phyloP scores from a whole-genome alignment of 352 stramenopile genomes.

The Pythium rishiriense region DNA sequence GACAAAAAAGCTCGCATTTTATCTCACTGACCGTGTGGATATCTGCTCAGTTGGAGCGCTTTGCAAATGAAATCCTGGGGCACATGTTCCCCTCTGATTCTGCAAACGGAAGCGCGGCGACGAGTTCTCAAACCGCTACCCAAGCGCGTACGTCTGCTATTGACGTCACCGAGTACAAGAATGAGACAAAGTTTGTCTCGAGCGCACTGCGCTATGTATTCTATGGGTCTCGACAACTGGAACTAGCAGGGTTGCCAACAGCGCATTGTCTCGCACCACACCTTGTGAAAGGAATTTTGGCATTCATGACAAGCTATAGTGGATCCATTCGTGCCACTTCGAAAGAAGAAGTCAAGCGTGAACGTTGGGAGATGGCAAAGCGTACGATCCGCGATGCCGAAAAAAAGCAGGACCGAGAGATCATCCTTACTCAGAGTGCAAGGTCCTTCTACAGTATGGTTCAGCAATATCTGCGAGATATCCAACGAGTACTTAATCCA shows the following conservation, averaged over 20 bases:
- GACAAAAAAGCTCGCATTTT: conserved; percentile 74
- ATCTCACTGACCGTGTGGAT: conserved; percentile 83
- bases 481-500: conserved; percentile 76
- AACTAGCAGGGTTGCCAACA: conserved; percentile 73
- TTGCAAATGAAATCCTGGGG: conserved; percentile 67
- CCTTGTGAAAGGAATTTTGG: conserved; percentile 53
- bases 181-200: conserved; percentile 73
- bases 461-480: conserved; percentile 78
- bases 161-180: conserved; percentile 78
- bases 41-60: conserved; percentile 72
- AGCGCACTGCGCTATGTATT: conserved; percentile 78
- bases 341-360: conserved; percentile 77
- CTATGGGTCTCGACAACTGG: conserved; percentile 76
- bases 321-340: conserved; percentile 67
- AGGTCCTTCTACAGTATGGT: conserved; percentile 78
- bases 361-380: conserved; percentile 78
- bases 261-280: conserved; percentile 72
- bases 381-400: conserved; percentile 73
- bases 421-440: conserved; percentile 80
- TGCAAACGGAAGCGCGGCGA: neutral
- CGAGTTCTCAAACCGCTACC: neutral
- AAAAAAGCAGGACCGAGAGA: conserved; percentile 65
- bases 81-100: conserved; percentile 58
- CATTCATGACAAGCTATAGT: conserved; percentile 65
- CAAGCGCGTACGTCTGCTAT: conserved; percentile 32